Evolutionary conservation across 331 rosid species (phyloP), one percentile per base, ranked within the genome.

Genomic region (Erythrophleum ivorense): DNA sequence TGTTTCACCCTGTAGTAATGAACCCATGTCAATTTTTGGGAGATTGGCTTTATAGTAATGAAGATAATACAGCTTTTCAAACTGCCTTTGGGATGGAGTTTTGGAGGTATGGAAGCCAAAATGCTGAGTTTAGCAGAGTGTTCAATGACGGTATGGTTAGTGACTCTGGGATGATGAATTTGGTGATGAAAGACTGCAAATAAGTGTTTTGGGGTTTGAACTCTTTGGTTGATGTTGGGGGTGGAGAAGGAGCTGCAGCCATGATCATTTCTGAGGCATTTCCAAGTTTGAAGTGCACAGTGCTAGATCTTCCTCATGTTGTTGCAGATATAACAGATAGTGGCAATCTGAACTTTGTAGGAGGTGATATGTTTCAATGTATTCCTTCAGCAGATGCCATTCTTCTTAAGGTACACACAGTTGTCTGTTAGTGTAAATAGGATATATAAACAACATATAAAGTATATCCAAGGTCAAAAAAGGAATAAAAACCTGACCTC

Each of bases 231-330:
- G 87, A 82, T 69, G 85, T 85, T 0, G 91, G 91, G 3, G 88
- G 88, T 9, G 84, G 87, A 5, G 70, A 71, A 3, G 78, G 89
- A 34, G 41, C 63, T 4, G 58, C 82, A n/a, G 79, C 67, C 6
- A 74, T 16, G 72, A 81, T 78, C 11, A 80, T 81, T 50, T 62
- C 66, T 11, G 81, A 83, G 83, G 78, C 78, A 29, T 83, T 83
- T 40, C 83, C 91, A 45, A 68, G 49, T 3, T 9, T 88, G 77
- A 85, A 77, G 34, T 85, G 87, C 74, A 82, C 74, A 10, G 82
- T 82, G 50, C 72, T 80, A 31, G 91, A 85, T 12, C 84, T 82
- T 34, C 87, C 88, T 13, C 87, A 88, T 24, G 85, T 80, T 36
- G 81, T 80, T 73, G 80, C 74, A 18, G 43, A 69, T 54, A n/a